Conservation (phyloP, 768 basidiomycete genomes). For the Boletales sp. region DNA sequence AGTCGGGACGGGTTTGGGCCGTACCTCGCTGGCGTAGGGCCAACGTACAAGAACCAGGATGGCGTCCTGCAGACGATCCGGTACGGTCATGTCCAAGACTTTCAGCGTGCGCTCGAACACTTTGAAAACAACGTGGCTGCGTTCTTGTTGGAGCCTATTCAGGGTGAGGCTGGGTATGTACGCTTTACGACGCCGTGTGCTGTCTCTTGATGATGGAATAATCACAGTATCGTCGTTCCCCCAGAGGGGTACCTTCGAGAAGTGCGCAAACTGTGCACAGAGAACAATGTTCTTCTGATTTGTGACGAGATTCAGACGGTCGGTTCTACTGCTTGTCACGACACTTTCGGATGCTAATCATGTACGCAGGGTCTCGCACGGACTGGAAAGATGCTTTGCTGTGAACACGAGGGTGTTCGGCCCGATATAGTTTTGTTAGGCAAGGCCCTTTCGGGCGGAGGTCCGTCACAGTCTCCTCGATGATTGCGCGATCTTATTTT, state of each 20-base stretch:
- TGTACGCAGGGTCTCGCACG: slow-evolving; percentile 72
- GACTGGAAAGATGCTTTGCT: slow-evolving; percentile 92
- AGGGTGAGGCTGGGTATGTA: slow-evolving; percentile 95
- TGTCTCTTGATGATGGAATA: not conserved
- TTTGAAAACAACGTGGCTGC: slow-evolving; percentile 85
- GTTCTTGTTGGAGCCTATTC: slow-evolving; percentile 96
- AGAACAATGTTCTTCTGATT: slow-evolving; percentile 92
- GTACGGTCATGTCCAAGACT: slow-evolving; percentile 78
- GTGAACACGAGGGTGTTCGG: slow-evolving; percentile 80
- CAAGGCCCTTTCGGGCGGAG: slow-evolving; percentile 94
- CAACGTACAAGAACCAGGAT: slow-evolving; percentile 56
- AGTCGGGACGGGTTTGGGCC: slow-evolving; percentile 87
- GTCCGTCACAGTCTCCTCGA: slow-evolving; percentile 40
- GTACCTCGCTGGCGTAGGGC: slow-evolving; percentile 82
- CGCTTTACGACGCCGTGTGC: not conserved
- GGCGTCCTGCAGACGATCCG: slow-evolving; percentile 60
- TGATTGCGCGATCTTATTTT: not conserved
- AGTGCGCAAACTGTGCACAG: slow-evolving; percentile 81
- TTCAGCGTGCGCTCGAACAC: slow-evolving; percentile 76
- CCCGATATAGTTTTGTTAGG: slow-evolving; percentile 93
- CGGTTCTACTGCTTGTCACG: slow-evolving; percentile 9
- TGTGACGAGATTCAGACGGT: slow-evolving; percentile 99
- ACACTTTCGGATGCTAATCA: not conserved
- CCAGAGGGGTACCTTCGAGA: slow-evolving; percentile 79
- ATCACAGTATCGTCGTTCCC: slow-evolving; percentile 82